Conservation (phyloP, 208 protist genomes). For the Herpetomonas muscarum region DNA sequence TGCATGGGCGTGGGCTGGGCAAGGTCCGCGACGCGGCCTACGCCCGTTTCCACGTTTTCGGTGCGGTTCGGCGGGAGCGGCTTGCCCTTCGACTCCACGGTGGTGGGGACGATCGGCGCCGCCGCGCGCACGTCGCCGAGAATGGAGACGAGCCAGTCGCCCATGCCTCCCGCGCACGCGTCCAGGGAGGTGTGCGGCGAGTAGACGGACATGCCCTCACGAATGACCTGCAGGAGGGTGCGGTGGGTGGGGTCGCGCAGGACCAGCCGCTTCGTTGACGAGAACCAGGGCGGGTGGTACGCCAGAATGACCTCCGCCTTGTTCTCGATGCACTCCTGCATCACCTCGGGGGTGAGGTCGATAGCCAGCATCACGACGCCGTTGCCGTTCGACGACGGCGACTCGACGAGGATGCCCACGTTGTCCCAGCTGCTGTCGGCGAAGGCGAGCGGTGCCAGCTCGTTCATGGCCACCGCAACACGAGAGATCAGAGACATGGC, state of each 20-base stretch:
- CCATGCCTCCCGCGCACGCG: slow-evolving; percentile 75
- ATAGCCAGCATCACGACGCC: slow-evolving; percentile 83
- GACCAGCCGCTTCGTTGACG: slow-evolving; percentile 75
- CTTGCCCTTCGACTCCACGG: slow-evolving; percentile 18
- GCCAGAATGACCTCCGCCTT: slow-evolving; percentile 78
- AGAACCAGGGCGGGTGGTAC: slow-evolving; percentile 92
- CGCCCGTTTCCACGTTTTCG: slow-evolving; percentile 22
- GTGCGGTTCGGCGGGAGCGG: slow-evolving; percentile 7
- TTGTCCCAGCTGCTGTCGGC: slow-evolving; percentile 93
- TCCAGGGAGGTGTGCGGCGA: slow-evolving; percentile 92
- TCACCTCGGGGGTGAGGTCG: slow-evolving; percentile 86
- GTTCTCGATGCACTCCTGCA: slow-evolving; percentile 78
- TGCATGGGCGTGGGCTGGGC: slow-evolving; percentile 26
- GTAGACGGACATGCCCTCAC: slow-evolving; percentile 85
- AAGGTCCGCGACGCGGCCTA: slow-evolving; percentile 65
- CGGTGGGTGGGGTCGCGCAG: slow-evolving; percentile 63
- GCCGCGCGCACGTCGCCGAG: slow-evolving; percentile 21
- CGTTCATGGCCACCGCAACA: slow-evolving; percentile 63
- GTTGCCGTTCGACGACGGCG: slow-evolving; percentile 36
- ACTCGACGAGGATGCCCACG: slow-evolving; percentile 92
- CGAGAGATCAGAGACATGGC: slow-evolving; percentile 41
- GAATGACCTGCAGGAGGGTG: slow-evolving; percentile 60
- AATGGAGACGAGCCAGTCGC: slow-evolving; percentile 89
- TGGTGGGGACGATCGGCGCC: slow-evolving; percentile 44
- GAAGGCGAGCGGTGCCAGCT: slow-evolving; percentile 80